Base-by-base conservation (phyloP, 805 yeast genomes). In the Torulaspora quercuum region DNA sequence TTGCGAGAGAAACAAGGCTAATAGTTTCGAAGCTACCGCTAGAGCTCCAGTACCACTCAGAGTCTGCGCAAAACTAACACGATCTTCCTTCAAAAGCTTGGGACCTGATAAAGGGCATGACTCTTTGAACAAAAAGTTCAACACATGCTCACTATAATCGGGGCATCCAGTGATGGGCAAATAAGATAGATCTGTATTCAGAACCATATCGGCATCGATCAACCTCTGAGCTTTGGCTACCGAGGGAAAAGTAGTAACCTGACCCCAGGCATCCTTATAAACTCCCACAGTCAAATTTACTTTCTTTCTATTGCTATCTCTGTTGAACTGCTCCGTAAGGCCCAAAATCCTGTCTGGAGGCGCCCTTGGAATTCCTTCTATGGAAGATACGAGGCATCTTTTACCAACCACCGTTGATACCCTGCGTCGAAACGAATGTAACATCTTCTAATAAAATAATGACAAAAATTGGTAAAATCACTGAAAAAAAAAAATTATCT, bases 41-140 rank as follows among this genome's bases (percentile, higher is more conserved):
- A 89, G 69, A 3, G 97, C 90, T 36, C 98, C 98, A 16, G 98
- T 90, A 37, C 98, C 98, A 32, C 94, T 82, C 45, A 90, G 72
- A 41, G 97, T 83, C 66, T 90, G 98, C 11, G 88, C 72, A 39
- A 90, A 78, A 40, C 87, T 83, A 26, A 92, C 72, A 46, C 92
- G 71, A 42, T 74, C 73, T 30, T 77, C 78, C 9, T 65, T 64
- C 29, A 83, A 61, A 39, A 82, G 73, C 41, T 72, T 57, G 24
- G 72, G 67, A 25, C 84, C 84, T 7, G 33, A 25, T 44, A 70
- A 63, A 33, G 68, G 57, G 27, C 53, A 46, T 46, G 77, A 81
- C 49, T 80, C 78, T 46, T 82, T 78, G 67, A 79, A 87, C 29
- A 90, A 70, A 54, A 87, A 78, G 52, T 74, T 65, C 52, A 79